Base-by-base conservation (phyloP, 2,329 filamentous ascomycete genomes). In the Tolypocladium inflatum region DNA sequence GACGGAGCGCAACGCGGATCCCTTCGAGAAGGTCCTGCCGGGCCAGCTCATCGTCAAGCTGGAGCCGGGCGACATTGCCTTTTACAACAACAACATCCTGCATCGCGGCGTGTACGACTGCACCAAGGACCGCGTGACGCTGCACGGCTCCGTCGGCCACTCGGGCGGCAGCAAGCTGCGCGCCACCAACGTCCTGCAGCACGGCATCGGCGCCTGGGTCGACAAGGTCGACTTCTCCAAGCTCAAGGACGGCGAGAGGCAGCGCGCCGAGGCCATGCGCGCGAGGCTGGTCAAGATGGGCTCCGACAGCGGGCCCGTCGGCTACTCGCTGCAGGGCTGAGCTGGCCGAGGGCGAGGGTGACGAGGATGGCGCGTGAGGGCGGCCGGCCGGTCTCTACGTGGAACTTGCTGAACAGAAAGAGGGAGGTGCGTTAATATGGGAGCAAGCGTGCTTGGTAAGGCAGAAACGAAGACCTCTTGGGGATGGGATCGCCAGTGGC, bases 61-160 rank as follows among this genome's bases (percentile, higher is more conserved):
- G 61, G 75, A 81, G 61, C 80, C 90, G 0, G 91, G 91, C 0
- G 91, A 96, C 72, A 84, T 88, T 19, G 89, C 89, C 48, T 96
- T 96, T 66, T 96, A 96, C 69, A 86, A 96, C 71, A 95, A 92
- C 68, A 95, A 96, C 70, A 95, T 96, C 62, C 70, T 95, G 62
- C 88, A 91, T 67, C 76, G 88, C 4, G 88, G 88, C 1, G 82
- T 83, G 35, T 91, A 91, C 70, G 75, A 80, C 62, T 72, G 73
- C 15, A 65, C 43, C 1, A 80, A 75, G 63, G 85, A 90, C 73
- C 75, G 88, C 30, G 80, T 87, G 78, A 90, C 87, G 60, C 72
- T 91, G 66, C 88, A 91, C 71, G 88, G 88, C 8, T 87, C 83
- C 57, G 87, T 89, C 53, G 88, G 88, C 1, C 81, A 86, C 63